A percentile compares a stretch with the other conserved stretches of the same genome.
These are phyloP conservation scores for Cercophora sp. DNA, from an alignment of 495 filamentous ascomycete species.

Conservation along the genomic window DNA sequence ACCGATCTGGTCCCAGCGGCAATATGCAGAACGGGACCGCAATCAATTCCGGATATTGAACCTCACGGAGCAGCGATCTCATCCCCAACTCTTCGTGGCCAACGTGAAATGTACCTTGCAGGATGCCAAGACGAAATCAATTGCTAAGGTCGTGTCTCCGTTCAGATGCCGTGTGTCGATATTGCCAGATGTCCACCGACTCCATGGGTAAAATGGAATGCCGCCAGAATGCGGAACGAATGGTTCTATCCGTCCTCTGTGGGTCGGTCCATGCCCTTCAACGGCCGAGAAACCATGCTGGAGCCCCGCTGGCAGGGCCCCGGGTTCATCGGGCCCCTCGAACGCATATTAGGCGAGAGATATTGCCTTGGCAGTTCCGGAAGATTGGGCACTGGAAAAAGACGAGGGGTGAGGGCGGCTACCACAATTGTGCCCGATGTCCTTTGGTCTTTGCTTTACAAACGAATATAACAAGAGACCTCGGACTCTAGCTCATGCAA, in stretches of 20 bases:
- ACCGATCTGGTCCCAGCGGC: constrained; percentile 8
- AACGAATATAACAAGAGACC: too few relatives aligned
- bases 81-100: too few relatives aligned
- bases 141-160: background rate
- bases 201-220: constrained; percentile 5
- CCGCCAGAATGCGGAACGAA: constrained; percentile 3
- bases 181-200: background rate
- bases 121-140: background rate
- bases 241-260: background rate
- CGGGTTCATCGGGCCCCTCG: background rate
- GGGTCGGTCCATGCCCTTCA: background rate
- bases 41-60: constrained; percentile 10
- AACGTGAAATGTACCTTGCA: background rate
- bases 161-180: background rate
- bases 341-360: constrained; percentile 7
- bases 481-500: background rate
- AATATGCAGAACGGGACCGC: background rate
- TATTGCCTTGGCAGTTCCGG: constrained; percentile 12
- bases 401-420: background rate
- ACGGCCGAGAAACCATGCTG: too few relatives aligned
- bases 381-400: constrained; percentile 12
- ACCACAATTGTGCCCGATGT: constrained; percentile 5
- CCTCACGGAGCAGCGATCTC: too few relatives aligned
- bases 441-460: background rate
- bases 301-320: constrained; percentile 1